phyloP scores from a whole-genome alignment of 2,329 filamentous ascomycete species.

The Escovopsis sp. region DNA sequence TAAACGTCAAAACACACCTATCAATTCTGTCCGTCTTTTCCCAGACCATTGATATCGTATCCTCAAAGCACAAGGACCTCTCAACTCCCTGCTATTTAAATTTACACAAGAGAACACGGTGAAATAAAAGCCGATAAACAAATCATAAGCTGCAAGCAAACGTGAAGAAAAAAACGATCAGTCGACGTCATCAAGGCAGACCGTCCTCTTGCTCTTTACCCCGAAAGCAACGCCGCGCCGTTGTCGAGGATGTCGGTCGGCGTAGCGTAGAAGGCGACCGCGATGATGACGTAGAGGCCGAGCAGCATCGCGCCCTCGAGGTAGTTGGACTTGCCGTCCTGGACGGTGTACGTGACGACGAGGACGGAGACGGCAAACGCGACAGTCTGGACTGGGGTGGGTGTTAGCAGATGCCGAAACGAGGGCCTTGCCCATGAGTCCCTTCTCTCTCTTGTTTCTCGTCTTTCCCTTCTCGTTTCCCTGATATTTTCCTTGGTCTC shows the following conservation, averaged over 20 bases:
- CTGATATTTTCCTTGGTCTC: background rate
- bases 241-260: conserved; percentile 33
- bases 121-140: too few species aligned
- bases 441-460: too few species aligned
- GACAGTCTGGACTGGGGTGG: conserved; percentile 49
- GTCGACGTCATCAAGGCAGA: background rate
- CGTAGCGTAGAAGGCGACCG: conserved; percentile 44
- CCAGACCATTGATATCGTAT: too few species aligned
- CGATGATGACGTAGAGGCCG: conserved; percentile 43
- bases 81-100: too few species aligned
- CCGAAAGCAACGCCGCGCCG: conserved; percentile 4
- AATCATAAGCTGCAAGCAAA: background rate
- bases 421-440: too few species aligned
- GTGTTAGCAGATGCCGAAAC: conserved; percentile 6
- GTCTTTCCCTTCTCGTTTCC: too few species aligned
- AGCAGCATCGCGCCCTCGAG: conserved; percentile 60
- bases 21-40: too few species aligned
- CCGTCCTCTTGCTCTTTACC: background rate
- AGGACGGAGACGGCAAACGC: conserved; percentile 62
- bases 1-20: too few species aligned
- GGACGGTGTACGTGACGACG: conserved; percentile 61
- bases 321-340: conserved; percentile 75
- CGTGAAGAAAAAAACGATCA: background rate
- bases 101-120: too few species aligned
- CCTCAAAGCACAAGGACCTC: too few species aligned